Evolutionary conservation across 176 grass and related monocot genomes (phyloP).

Genomic region (Pontederia crassipes): DNA sequence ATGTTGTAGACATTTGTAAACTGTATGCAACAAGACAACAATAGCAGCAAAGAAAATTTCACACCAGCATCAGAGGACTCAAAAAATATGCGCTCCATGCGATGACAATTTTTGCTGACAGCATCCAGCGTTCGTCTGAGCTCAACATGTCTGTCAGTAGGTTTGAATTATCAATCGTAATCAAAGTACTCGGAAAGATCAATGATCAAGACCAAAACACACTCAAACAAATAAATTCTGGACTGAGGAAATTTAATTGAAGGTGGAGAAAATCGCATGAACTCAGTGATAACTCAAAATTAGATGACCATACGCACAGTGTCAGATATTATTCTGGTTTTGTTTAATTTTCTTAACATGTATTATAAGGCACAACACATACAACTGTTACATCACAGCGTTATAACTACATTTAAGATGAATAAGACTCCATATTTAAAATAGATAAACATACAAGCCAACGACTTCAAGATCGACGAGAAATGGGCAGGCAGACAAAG

Average conservation of each 20-base stretch:
- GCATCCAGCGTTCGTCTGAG: constrained; percentile 18
- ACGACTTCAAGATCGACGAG: constrained; percentile 30
- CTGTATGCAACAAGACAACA: neutral
- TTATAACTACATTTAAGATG: neutral
- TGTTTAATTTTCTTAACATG: too few relatives aligned
- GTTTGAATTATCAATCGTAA: neutral
- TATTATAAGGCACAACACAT: too few relatives aligned
- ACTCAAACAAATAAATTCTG: too few relatives aligned
- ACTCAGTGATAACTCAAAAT: too few relatives aligned
- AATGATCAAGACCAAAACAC: too few relatives aligned
- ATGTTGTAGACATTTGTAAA: neutral
- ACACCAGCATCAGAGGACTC: constrained; percentile 23
- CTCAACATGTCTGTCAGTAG: constrained; percentile 10
- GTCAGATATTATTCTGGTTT: too few relatives aligned
- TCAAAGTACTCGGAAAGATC: neutral
- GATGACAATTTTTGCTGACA: constrained; percentile 8
- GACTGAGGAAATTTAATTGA: too few relatives aligned
- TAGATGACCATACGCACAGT: too few relatives aligned
- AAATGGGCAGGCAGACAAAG: constrained; percentile 14
- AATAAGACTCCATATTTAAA: neutral
- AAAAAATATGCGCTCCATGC: constrained; percentile 7
- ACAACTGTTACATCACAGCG: too few relatives aligned
- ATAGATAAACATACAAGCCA: constrained; percentile 24
- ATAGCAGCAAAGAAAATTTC: neutral
- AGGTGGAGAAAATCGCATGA: too few relatives aligned